Evolutionary conservation across 306 rosid species (phyloP).

Genomic region (Cucurbita ficifolia): DNA sequence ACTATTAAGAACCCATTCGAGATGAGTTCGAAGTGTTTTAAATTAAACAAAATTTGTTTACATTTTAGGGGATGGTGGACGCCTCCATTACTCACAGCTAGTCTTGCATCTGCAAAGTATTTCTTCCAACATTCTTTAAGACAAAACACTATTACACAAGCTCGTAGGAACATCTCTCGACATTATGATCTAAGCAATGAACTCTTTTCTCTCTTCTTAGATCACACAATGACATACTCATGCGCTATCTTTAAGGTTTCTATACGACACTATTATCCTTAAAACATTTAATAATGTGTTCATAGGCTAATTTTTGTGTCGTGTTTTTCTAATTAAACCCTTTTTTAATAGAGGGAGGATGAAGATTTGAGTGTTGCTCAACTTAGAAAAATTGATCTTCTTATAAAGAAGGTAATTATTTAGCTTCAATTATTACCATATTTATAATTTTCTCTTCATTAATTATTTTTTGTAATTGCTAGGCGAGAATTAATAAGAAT

Average conservation of each 20-base stretch:
- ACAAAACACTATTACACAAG: conserved; percentile 73
- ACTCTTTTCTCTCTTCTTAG: conserved; percentile 74
- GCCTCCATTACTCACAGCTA: conserved; percentile 61
- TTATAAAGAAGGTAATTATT: conserved; percentile 36
- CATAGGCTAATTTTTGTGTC: too few species aligned
- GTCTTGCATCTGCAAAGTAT: conserved; percentile 59
- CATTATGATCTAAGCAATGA: conserved; percentile 91
- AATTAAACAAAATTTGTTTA: too few species aligned
- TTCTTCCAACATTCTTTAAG: conserved; percentile 59
- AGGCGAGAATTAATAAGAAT: conserved; percentile 12
- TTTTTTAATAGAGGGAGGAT: conserved; percentile 29
- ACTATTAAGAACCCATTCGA: too few species aligned
- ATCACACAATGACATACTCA: conserved; percentile 78
- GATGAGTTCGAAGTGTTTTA: too few species aligned
- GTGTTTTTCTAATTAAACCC: neutral
- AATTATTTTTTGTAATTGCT: neutral
- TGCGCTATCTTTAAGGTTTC: conserved; percentile 74
- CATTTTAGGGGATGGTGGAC: conserved; percentile 87
- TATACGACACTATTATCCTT: neutral
- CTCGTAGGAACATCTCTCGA: conserved; percentile 78
- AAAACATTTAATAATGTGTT: neutral
- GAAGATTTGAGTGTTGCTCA: conserved; percentile 76
- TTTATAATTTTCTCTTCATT: too few species aligned
- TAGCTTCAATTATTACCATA: neutral
- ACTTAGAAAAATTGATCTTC: conserved; percentile 51